Evolutionary conservation across 495 filamentous ascomycete species (phyloP).

Genomic region (Parathielavia appendiculata): DNA sequence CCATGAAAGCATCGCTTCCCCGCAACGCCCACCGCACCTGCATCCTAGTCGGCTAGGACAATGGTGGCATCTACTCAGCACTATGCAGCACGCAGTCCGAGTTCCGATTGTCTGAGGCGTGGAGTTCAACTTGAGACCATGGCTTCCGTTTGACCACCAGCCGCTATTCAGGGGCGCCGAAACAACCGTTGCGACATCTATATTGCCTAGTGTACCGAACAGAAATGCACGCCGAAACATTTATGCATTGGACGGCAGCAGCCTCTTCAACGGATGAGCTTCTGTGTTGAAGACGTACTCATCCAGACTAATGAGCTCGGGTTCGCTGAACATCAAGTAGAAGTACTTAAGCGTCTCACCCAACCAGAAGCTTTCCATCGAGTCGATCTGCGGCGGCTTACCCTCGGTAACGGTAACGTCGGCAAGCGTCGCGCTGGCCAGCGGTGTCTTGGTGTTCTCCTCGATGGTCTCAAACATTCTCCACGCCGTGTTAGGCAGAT

Average conservation of each 20-base stretch:
- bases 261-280: slow-evolving; percentile 63
- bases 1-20: slow-evolving; percentile 16
- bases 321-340: slow-evolving; percentile 74
- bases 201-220: no score
- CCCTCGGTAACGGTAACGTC: slow-evolving; percentile 34
- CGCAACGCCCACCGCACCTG: slow-evolving; percentile 4
- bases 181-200: no score
- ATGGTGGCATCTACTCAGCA: no score
- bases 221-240: background rate
- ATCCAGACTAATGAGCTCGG: slow-evolving; percentile 62
- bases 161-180: no score
- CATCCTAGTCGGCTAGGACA: no score
- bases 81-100: no score
- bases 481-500: slow-evolving; percentile 54
- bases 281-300: slow-evolving; percentile 83
- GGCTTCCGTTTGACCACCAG: no score
- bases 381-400: slow-evolving; percentile 33
- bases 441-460: slow-evolving; percentile 43
- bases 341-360: slow-evolving; percentile 54
- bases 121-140: no score
- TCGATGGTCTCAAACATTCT: slow-evolving; percentile 52
- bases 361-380: slow-evolving; percentile 52
- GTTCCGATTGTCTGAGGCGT: no score
- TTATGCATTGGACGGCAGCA: slow-evolving; percentile 17
- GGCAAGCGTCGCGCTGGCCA: slow-evolving; percentile 47